Base-by-base conservation (phyloP, 306 rosid species). In the Myrica gale region DNA sequence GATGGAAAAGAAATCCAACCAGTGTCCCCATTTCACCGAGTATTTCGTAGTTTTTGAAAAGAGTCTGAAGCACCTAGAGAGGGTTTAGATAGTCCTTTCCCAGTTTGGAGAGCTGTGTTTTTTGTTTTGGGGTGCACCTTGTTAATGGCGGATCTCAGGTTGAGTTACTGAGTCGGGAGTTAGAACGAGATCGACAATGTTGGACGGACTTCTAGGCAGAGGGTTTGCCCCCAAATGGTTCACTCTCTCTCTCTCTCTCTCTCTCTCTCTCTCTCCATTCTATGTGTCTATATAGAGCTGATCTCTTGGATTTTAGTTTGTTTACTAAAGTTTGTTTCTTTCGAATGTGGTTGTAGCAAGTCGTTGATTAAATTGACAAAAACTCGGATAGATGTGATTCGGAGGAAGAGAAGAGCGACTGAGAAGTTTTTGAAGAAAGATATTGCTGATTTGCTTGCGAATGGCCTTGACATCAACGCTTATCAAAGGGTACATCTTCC, bases 341-440 rank as follows among this genome's bases (percentile, higher is more conserved):
- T 69, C 69, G 61, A 77, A 9, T 62, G 21, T 39, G 69, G 69
- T 37, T 42, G 70, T 72, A 95, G 98, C 77, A 92, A 96, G 83
- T 85, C 96, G 80, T 71, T 83, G 89, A 87, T 96, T 71, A 90
- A 96, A 79, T 72, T 76, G 86, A 92, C 91, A 75, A 96, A 90
- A 83, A 84, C 83, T 77, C 96, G 98, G 90, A 96, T 96, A 90
- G 97, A 96, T 83, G 90, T 86, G 87, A 81, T 96, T 69, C 89
- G 92, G 88, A 88, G 97, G 86, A 96, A 87, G 94, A 87, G 92
- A 85, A 92, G 87, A 79, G 99, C 98, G 44, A 87, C 96, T 69
- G 92, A 92, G 91, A 95, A 90, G 89, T 90, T 92, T 83, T 80
- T 95, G 51, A 90, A 84, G 92, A 85, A 88, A 67, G 99, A 95